A percentile compares a stretch with the other conserved stretches of the same genome.
These are phyloP conservation scores for Wallacemonas sp. DNA, from an alignment of 208 protist species.

Conservation along the genomic window DNA sequence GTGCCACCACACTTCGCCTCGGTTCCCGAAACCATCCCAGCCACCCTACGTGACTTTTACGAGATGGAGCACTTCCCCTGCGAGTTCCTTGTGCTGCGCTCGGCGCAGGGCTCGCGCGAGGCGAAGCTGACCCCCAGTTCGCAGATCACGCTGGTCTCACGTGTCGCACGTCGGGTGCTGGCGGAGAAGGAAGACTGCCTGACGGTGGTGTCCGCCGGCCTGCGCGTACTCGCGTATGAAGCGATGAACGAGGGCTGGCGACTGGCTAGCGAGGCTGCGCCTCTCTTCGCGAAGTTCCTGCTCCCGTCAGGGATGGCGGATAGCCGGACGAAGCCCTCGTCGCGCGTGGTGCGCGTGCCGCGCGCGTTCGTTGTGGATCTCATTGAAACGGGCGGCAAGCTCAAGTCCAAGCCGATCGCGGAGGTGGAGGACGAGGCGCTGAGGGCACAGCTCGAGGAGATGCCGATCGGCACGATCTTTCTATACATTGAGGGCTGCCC, in stretches of 20 bases:
- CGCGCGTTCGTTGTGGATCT: slow-evolving; percentile 52
- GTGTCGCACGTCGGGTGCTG: slow-evolving; percentile 45
- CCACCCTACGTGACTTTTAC: slow-evolving; percentile 54
- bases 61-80: slow-evolving; percentile 44
- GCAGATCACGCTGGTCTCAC: slow-evolving; percentile 64
- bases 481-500: slow-evolving; percentile 35
- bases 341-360: slow-evolving; percentile 51
- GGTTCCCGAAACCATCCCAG: slow-evolving; percentile 39
- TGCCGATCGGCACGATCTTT: slow-evolving; percentile 62
- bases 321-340: slow-evolving; percentile 18
- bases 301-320: background rate
- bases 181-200: slow-evolving; percentile 60
- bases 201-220: slow-evolving; percentile 71
- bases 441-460: slow-evolving; percentile 28
- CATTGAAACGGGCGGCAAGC: slow-evolving; percentile 45
- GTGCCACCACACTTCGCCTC: slow-evolving; percentile 67
- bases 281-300: slow-evolving; percentile 73
- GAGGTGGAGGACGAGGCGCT: slow-evolving; percentile 52
- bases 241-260: slow-evolving; percentile 68
- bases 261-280: slow-evolving; percentile 64
- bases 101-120: slow-evolving; percentile 61
- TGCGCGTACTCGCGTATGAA: slow-evolving; percentile 74
- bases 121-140: slow-evolving; percentile 53
- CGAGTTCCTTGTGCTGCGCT: slow-evolving; percentile 61
- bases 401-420: slow-evolving; percentile 59